phyloP scores from a whole-genome alignment of 2,329 filamentous ascomycete genomes.

The Aureobasidium lini region DNA sequence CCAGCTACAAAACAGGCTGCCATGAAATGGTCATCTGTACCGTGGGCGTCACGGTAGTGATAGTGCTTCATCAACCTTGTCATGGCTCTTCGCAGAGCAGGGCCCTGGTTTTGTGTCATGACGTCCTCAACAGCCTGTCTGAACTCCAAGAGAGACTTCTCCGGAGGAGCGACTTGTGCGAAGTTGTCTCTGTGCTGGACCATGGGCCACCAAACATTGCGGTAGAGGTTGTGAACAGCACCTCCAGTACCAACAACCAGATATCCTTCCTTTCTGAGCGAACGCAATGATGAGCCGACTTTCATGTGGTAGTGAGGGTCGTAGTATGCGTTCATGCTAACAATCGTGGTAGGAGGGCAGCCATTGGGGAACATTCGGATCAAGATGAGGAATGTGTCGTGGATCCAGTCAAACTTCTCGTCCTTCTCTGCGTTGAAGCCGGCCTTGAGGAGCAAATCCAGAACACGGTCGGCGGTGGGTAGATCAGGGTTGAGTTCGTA shows the following conservation, averaged over 20 bases:
- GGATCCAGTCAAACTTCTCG: slow-evolving; percentile 60
- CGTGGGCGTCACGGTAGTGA: slow-evolving; percentile 57
- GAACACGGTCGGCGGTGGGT: slow-evolving; percentile 41
- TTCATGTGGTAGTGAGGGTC: slow-evolving; percentile 51
- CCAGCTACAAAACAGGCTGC: slow-evolving; percentile 57
- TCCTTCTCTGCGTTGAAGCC: slow-evolving; percentile 51
- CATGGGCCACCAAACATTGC: slow-evolving; percentile 60
- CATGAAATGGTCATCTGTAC: slow-evolving; percentile 65
- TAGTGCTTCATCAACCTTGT: slow-evolving; percentile 63
- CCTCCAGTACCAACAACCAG: slow-evolving; percentile 55
- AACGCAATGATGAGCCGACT: slow-evolving; percentile 50
- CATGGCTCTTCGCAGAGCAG: slow-evolving; percentile 46
- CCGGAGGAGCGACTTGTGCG: slow-evolving; percentile 51
- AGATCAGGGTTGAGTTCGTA: slow-evolving; percentile 58
- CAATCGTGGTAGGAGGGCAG: slow-evolving; percentile 59
- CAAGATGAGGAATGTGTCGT: slow-evolving; percentile 62
- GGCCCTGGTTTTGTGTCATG: slow-evolving; percentile 47
- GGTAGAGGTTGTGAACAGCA: slow-evolving; percentile 63
- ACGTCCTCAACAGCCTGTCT: slow-evolving; percentile 57
- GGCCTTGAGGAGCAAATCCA: slow-evolving; percentile 41
- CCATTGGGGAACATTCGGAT: slow-evolving; percentile 60
- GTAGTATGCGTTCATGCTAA: slow-evolving; percentile 48
- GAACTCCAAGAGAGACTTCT: slow-evolving; percentile 56
- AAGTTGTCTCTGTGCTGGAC: slow-evolving; percentile 56
- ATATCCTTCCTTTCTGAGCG: slow-evolving; percentile 47